These are phyloP conservation scores for Boletus huronensis DNA, from an alignment of 768 basidiomycete genomes.

Conservation along the genomic window DNA sequence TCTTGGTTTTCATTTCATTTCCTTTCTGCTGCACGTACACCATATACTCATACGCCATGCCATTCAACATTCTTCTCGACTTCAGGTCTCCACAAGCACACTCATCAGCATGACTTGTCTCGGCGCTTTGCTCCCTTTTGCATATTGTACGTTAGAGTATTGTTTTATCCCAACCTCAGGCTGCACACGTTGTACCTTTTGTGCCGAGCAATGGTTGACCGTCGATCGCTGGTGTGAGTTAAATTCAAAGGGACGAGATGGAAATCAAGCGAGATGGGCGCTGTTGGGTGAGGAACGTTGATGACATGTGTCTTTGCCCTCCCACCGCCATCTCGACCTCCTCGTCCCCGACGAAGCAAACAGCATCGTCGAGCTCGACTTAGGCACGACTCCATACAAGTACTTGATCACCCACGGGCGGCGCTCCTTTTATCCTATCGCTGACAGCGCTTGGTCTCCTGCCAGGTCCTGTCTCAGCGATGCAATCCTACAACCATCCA, in stretches of 20 bases:
- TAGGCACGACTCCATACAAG: background rate
- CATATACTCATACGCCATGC: constrained; percentile 34
- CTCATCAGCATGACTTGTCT: constrained; percentile 27
- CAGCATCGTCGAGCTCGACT: background rate
- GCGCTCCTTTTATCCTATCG: background rate
- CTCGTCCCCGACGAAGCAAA: background rate
- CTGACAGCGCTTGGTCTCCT: background rate
- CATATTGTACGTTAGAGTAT: constrained; percentile 48
- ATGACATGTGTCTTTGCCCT: constrained; percentile 1
- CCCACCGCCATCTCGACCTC: background rate
- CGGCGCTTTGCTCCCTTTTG: constrained; percentile 26
- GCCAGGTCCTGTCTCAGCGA: background rate
- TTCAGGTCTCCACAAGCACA: constrained; percentile 26
- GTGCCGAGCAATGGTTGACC: constrained; percentile 2
- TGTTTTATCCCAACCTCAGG: constrained; percentile 14
- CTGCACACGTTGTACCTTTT: constrained; percentile 12
- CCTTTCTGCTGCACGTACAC: constrained; percentile 34
- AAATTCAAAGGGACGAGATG: background rate
- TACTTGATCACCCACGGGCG: background rate
- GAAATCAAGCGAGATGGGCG: constrained; percentile 24
- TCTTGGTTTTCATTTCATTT: constrained; percentile 29
- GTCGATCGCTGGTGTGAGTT: background rate
- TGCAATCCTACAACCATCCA: constrained; percentile 34
- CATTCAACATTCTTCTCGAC: constrained; percentile 26
- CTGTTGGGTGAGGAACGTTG: constrained; percentile 5